These are phyloP conservation scores for Leccinum insolens DNA, from an alignment of 1,284 basidiomycete species.

Conservation along the genomic window DNA sequence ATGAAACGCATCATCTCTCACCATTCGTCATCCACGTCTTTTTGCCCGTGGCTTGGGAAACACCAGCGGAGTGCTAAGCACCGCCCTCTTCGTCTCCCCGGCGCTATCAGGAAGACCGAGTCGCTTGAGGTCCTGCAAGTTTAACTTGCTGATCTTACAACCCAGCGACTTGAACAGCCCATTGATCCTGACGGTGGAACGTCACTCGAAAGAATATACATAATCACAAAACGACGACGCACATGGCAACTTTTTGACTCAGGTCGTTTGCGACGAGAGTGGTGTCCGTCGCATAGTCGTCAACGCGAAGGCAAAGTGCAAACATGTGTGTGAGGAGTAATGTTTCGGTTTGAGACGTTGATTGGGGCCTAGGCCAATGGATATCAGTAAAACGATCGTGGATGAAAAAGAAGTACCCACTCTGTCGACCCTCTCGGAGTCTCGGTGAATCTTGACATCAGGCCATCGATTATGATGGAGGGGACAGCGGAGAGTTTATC, in stretches of 20 bases:
- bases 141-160: slow-evolving; percentile 68
- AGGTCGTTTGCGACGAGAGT: slow-evolving; percentile 73
- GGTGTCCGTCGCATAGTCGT: slow-evolving; percentile 75
- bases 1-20: neutral
- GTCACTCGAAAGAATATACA: neutral
- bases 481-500: slow-evolving; percentile 65
- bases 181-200: slow-evolving; percentile 43
- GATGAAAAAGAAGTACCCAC: slow-evolving; percentile 41
- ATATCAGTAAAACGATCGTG: slow-evolving; percentile 1
- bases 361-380: slow-evolving; percentile 49
- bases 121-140: slow-evolving; percentile 63
- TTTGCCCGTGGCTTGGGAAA: slow-evolving; percentile 67
- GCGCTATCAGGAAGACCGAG: slow-evolving; percentile 66
- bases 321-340: slow-evolving; percentile 79
- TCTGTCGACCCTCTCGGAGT: slow-evolving; percentile 59
- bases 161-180: slow-evolving; percentile 58
- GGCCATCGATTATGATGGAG: slow-evolving; percentile 66
- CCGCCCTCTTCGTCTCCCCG: slow-evolving; percentile 63
- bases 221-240: slow-evolving; percentile 31
- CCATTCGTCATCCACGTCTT: slow-evolving; percentile 18
- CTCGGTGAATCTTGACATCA: slow-evolving; percentile 84
- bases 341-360: slow-evolving; percentile 72
- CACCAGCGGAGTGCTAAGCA: slow-evolving; percentile 72
- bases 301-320: slow-evolving; percentile 76
- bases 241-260: slow-evolving; percentile 65